Evolutionary conservation across 352 stramenopile genomes (phyloP), one percentile per base, ranked within the genome.

Genomic region (Globisporangium cylindrosporum): DNA sequence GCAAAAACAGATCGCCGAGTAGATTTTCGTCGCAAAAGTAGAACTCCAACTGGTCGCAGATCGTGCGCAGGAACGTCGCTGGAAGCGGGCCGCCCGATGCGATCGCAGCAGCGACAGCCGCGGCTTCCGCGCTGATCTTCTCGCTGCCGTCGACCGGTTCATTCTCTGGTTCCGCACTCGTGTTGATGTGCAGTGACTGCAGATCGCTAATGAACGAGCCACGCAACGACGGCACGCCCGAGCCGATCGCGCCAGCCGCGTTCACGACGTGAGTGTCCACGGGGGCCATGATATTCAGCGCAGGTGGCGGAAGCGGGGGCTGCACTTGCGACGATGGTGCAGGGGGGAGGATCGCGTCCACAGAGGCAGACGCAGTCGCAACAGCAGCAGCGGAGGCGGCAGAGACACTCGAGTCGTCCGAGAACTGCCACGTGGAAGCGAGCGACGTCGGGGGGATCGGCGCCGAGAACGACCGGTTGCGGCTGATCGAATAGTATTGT

Each of bases 1-100:
- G 66, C 75, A 95, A 67, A 59, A 94, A 94, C 27, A 95, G 67
- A 69, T 95, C 86, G 41, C 86, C 86, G 4, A 94, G 81, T 46
- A 95, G 68, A 77, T 95, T 95, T 57, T 95, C 88, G 63, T 95
- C 88, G 66, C 88, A 95, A 64, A 95, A 95, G 71, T 95, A 95
- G 72, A 90, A 94, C 72, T 95, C 88, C 62, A 95, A 73, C 67
- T 95, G 88, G 67, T 95, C 88, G 65, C 88, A 95, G 70, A 95
- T 92, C 67, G 88, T 94, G 43, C 83, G 77, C 53, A 95, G 69
- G 67, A 95, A 95, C 12, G 88, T 95, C 6, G 88, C 88, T 1
- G 88, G 88, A 57, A 93, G 67, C 29, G 83, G 75, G 0, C 74
- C 86, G 22, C 71, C 76, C 6, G 66, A 32, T 7, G 67, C 41